Conservation (phyloP, 306 rosid species). For the Lotus japonicus region DNA sequence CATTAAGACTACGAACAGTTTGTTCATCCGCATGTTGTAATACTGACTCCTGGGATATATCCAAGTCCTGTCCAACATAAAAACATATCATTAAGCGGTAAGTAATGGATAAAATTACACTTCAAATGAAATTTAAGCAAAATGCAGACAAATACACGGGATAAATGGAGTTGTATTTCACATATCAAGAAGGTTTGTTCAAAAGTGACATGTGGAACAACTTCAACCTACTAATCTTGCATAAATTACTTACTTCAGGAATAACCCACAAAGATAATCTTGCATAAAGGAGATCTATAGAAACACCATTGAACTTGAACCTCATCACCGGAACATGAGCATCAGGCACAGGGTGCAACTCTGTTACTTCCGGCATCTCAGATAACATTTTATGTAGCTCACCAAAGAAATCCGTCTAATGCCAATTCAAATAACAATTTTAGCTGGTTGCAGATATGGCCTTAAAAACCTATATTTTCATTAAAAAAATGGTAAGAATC, state of each 20-base stretch:
- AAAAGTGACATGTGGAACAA: background rate
- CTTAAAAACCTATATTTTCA: background rate
- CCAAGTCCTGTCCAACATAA: constrained; percentile 59
- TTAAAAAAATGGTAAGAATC: constrained; percentile 5
- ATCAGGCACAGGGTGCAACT: constrained; percentile 95
- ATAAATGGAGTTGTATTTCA: background rate
- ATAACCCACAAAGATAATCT: constrained; percentile 74
- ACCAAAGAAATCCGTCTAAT: constrained; percentile 90
- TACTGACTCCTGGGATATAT: constrained; percentile 76
- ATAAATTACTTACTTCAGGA: constrained; percentile 69
- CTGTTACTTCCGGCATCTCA: constrained; percentile 88
- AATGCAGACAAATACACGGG: background rate
- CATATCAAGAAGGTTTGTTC: background rate
- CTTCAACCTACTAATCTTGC: background rate
- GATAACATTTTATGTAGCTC: constrained; percentile 65
- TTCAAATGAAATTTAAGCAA: background rate
- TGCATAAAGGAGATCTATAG: constrained; percentile 94
- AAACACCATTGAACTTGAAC: constrained; percentile 76
- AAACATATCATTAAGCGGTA: background rate
- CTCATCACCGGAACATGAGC: constrained; percentile 81
- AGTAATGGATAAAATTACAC: background rate
- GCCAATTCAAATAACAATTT: constrained; percentile 22
- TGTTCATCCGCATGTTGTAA: constrained; percentile 86
- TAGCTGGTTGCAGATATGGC: background rate
- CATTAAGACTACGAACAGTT: constrained; percentile 93